Base-by-base conservation (phyloP, 2,329 filamentous ascomycete genomes). In the Aureobasidium sp. region DNA sequence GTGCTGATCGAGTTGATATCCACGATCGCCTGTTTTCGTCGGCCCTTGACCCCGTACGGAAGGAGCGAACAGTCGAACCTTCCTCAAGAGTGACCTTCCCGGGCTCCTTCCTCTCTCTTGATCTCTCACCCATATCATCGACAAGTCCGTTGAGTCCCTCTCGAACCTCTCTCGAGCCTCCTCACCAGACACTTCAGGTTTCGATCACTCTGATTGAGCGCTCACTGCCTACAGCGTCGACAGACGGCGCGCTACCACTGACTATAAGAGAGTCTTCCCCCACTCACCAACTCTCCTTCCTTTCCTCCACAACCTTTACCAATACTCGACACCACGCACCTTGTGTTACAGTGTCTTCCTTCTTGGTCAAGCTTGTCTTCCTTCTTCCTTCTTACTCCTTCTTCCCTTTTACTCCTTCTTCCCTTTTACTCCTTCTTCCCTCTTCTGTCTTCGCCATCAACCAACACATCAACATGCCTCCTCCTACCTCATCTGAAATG, bases 1-100 rank as follows among this genome's bases (percentile, higher is more conserved):
- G 19, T n/a, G 8, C 45, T 38, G 55, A 59, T 59, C 45, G 45
- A 42, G 15, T 59, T 31, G 45, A 50, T 59, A 49, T 42, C 55
- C 33, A 50, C 43, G 35, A 37, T 19, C 11, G 35, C 43, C 55
- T 23, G 15, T 2, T 42, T 59, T 42, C 55, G 35, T 17, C n/a
- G 23, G 42, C 23, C 25, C 35, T 23, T 23, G 25, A 17, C 25
- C 25, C 4, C 10, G 13, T 9, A 50, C 11, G 45, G 55, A 33
- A 59, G 45, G 45, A 42, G 15, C 33, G 13, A 59, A 40, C 7
- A 21, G 10, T 40, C n/a, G 42, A 25, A n/a, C 31, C 43, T 57
- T 47, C 54, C 54, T 47, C 17, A 23, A n/a, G 17, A 54, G 50
- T 31, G 37, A 42, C 35, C 23, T n/a, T 15, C 10, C 42, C 25